These are phyloP conservation scores for Aspergillus vadensis DNA, from an alignment of 2,329 filamentous ascomycete species.

Conservation along the genomic window DNA sequence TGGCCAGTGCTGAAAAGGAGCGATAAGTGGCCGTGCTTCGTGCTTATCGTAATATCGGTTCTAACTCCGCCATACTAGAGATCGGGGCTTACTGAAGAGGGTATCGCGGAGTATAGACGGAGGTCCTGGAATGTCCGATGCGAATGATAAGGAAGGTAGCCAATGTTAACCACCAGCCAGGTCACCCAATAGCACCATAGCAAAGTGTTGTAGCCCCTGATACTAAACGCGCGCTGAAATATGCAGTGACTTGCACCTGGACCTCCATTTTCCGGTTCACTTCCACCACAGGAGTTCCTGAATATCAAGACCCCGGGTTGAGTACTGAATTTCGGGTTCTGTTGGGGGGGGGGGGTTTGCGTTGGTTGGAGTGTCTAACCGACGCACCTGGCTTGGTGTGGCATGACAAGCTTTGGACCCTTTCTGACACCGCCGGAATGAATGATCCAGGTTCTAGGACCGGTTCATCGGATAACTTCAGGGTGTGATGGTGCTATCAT, in stretches of 20 bases:
- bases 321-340: conserved; percentile 4
- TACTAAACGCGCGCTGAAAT: not conserved
- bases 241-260: not conserved
- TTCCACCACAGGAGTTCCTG: conserved; percentile 1
- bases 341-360: conserved; percentile 1
- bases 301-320: not conserved
- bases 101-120: not conserved
- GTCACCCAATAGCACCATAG: not conserved
- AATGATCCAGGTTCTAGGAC: not conserved
- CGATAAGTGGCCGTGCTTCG: conserved; percentile 10
- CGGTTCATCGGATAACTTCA: not conserved
- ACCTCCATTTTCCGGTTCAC: not conserved
- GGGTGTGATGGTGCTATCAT: not conserved
- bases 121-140: not conserved
- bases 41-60: conserved; percentile 8
- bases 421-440: conserved; percentile 5
- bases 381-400: not conserved
- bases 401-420: conserved; percentile 2
- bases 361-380: not conserved
- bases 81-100: not conserved
- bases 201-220: not conserved
- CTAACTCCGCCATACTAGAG: conserved; percentile 4
- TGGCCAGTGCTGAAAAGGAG: conserved; percentile 7
- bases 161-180: not conserved
- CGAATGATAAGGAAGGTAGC: not conserved